Base-by-base conservation (phyloP, 1,284 basidiomycete species). In the Albatrellus sp. region DNA sequence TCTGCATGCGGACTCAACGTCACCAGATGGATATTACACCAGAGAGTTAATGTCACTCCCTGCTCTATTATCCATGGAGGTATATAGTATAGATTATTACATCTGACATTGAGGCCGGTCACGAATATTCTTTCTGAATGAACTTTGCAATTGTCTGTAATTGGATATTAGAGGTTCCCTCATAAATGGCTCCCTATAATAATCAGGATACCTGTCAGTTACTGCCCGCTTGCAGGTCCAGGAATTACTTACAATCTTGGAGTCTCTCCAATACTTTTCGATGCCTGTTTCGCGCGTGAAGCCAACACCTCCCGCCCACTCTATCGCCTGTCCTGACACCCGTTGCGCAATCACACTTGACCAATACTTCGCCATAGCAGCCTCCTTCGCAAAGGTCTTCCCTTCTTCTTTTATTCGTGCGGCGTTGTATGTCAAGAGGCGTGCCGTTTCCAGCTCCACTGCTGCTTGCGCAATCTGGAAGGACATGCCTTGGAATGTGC, bases 151-250 rank as follows among this genome's bases (percentile, higher is more conserved):
- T 97, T 0, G 96, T 98, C 64, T 93, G 84, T 43, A 97, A 70
- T 65, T 98, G 94, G 51, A 98, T 98, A 62, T 97, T 96, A 30
- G 84, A 90, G 34, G 93, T 97, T 32, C 93, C 92, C 62, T 94
- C 91, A 60, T 94, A 96, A 49, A 96, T 96, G 9, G 90, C 88
- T 35, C 88, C 87, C 80, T 87, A 51, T 44, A 9, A 17, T 13
- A 16, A 13, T 13, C n/a, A 24, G 37, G 37, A 40, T 8, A 28
- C 32, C 7, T 7, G 32, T 35, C 34, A 43, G 32, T 33, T 3
- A 3, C 16, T 24, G 9, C 8, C 17, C 38, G 14, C 38, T 12
- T 12, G 36, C n/a, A 32, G 17, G 19, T 31, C 39, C n/a, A n/a
- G 28, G 19, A 37, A 7, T 17, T 33, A 72, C 82, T 66, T 54